These are phyloP conservation scores for Aspergillus melleus DNA, from an alignment of 2,329 filamentous ascomycete genomes.

Conservation along the genomic window DNA sequence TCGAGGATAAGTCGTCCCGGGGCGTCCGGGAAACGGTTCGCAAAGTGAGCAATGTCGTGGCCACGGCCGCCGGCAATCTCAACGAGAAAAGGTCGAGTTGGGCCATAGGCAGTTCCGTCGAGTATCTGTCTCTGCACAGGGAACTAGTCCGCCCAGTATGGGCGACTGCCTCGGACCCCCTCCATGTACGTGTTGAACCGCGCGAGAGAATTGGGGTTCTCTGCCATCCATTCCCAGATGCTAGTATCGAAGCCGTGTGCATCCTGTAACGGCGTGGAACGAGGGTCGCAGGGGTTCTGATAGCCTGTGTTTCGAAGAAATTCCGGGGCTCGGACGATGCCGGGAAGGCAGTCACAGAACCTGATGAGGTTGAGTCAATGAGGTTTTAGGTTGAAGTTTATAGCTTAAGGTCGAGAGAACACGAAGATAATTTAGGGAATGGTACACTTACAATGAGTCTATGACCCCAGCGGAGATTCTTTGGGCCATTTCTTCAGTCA, in stretches of 20 bases:
- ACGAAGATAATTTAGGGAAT: no score
- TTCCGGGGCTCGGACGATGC: background rate
- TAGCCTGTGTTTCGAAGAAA: slow-evolving; percentile 10
- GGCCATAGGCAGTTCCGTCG: background rate
- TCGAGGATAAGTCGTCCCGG: background rate
- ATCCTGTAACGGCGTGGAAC: slow-evolving; percentile 14
- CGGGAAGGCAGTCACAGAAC: no score
- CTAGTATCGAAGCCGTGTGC: background rate
- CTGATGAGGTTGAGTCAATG: no score
- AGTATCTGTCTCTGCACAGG: slow-evolving; percentile 8
- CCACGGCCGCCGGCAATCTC: slow-evolving; percentile 13
- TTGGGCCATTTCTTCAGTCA: no score
- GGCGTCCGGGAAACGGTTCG: background rate
- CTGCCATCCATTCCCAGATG: slow-evolving; percentile 11
- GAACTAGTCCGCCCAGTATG: slow-evolving; percentile 15
- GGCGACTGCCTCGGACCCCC: slow-evolving; percentile 6
- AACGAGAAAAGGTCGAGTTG: slow-evolving; percentile 5
- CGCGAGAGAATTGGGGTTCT: background rate
- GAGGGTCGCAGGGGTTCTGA: slow-evolving; percentile 4
- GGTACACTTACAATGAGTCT: no score
- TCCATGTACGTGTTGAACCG: slow-evolving; percentile 14
- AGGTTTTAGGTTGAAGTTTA: no score
- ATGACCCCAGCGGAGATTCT: no score
- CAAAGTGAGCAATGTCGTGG: background rate
- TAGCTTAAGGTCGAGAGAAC: no score